Conservation (phyloP, 176 grass and related monocot species). For the Pontederia paniculata region DNA sequence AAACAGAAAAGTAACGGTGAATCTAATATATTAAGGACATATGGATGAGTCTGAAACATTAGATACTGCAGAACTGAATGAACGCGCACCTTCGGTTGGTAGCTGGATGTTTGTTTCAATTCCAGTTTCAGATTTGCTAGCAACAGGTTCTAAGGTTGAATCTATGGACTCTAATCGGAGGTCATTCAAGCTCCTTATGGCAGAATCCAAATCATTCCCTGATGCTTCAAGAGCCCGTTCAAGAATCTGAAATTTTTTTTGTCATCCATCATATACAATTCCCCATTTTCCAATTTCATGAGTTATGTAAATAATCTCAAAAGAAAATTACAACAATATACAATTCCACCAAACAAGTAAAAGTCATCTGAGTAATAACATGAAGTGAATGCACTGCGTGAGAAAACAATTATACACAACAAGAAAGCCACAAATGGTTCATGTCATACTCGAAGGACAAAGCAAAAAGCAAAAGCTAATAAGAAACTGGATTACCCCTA, state of each 20-base stretch:
- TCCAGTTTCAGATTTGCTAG: neutral
- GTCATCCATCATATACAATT: neutral
- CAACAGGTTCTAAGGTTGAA: neutral
- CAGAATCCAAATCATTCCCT: slow-evolving; percentile 1
- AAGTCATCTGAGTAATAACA: too few species aligned
- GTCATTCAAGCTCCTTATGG: neutral
- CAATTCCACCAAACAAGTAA: too few species aligned
- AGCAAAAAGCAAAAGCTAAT: too few species aligned
- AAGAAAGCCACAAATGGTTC: too few species aligned
- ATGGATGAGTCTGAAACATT: neutral
- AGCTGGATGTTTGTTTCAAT: neutral
- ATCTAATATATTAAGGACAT: neutral
- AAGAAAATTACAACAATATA: too few species aligned
- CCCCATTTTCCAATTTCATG: neutral
- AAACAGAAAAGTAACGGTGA: neutral
- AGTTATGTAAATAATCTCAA: neutral
- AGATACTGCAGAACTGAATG: neutral
- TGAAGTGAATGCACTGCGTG: too few species aligned
- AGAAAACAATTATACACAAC: too few species aligned
- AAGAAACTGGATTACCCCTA: too few species aligned
- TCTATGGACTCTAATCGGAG: neutral
- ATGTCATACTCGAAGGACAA: too few species aligned
- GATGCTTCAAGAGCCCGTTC: slow-evolving; percentile 2
- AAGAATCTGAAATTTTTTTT: neutral
- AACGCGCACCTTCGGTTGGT: neutral